A percentile compares a stretch with the other conserved stretches of the same genome.
These are phyloP conservation scores for Xylariaceae sp. DNA, from an alignment of 2,329 filamentous ascomycete genomes.

Conservation along the genomic window DNA sequence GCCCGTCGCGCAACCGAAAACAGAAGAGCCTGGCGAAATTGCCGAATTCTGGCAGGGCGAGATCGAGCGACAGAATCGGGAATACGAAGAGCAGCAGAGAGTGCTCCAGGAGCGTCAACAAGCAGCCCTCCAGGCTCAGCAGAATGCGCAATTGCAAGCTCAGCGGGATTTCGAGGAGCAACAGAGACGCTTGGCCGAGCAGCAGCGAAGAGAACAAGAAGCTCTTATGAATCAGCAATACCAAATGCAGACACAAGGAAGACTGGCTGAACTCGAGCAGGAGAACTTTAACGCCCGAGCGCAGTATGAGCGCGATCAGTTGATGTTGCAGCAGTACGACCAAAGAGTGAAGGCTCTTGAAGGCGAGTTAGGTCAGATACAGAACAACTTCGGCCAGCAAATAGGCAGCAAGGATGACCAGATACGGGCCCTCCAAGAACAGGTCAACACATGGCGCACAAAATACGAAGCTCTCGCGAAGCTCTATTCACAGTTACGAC, in stretches of 20 bases:
- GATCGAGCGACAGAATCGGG: constrained; percentile 82
- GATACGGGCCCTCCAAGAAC: constrained; percentile 86
- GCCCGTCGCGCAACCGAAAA: constrained; percentile 62
- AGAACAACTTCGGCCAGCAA: constrained; percentile 80
- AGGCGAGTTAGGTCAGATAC: constrained; percentile 76
- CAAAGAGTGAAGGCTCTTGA: constrained; percentile 90
- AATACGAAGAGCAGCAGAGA: constrained; percentile 91
- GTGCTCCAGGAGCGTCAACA: constrained; percentile 85
- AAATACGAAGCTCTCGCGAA: constrained; percentile 98
- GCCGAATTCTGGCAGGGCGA: constrained; percentile 98
- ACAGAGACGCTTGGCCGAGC: constrained; percentile 79
- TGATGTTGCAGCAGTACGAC: constrained; percentile 96
- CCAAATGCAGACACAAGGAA: constrained; percentile 89
- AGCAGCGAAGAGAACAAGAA: constrained; percentile 87
- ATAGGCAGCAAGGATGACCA: constrained; percentile 89
- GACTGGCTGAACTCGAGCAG: constrained; percentile 90
- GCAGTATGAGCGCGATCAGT: constrained; percentile 94
- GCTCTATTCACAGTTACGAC: constrained; percentile 90
- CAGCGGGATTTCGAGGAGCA: constrained; percentile 97
- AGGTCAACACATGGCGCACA: constrained; percentile 94
- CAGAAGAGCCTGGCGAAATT: constrained; percentile 87
- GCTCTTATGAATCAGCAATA: constrained; percentile 84
- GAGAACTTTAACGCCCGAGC: constrained; percentile 92
- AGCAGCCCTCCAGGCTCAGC: constrained; percentile 73
- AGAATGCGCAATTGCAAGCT: constrained; percentile 77